Base-by-base conservation (phyloP, 2,329 filamentous ascomycete genomes). In the Penicillium sp. region DNA sequence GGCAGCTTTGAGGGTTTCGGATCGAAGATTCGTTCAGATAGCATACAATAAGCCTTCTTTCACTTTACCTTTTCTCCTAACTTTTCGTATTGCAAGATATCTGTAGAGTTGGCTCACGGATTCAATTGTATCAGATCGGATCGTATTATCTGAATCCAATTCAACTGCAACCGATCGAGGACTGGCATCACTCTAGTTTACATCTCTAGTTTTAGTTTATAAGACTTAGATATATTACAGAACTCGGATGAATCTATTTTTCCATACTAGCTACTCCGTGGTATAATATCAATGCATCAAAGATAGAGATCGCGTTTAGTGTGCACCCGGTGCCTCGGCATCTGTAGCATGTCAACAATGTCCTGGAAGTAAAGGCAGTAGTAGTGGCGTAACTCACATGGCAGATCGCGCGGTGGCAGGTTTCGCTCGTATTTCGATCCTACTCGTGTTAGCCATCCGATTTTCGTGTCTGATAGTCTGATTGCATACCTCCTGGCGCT, bases 341-440 rank as follows among this genome's bases (percentile, higher is more conserved):
- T 68, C 65, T 67, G 50, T 20, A 46, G 24, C 21, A 26, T 46
- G n/a, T n/a, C n/a, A 18, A n/a, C 16, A 14, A 23, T 30, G 11
- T n/a, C 46, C 18, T 11, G n/a, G n/a, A n/a, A 18, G n/a, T 42
- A 3, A 28, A 26, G 7, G 18, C 20, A 43, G n/a, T n/a, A n/a
- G n/a, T n/a, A n/a, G n/a, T n/a, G n/a, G n/a, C n/a, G n/a, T n/a
- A 38, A 59, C 59, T 52, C 79, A 97, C 93, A 86, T 62, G 91
- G 88, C 58, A 95, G 79, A 64, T 87, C 86, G 33, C 87, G 91
- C 57, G 84, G 83, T 33, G 91, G 90, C 55, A 97, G 73, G 75
- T 99, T 99, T 72, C 94, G 84, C 78, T 97, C 94, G 75, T 89
- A 97, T 82, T 97, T 97, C 62, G 91, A 96, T 64, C 91, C 91